A percentile compares a stretch with the other conserved stretches of the same genome.
These are phyloP conservation scores for Paragyromitra xinjiangensis DNA, from an alignment of 495 filamentous ascomycete species.

Conservation along the genomic window DNA sequence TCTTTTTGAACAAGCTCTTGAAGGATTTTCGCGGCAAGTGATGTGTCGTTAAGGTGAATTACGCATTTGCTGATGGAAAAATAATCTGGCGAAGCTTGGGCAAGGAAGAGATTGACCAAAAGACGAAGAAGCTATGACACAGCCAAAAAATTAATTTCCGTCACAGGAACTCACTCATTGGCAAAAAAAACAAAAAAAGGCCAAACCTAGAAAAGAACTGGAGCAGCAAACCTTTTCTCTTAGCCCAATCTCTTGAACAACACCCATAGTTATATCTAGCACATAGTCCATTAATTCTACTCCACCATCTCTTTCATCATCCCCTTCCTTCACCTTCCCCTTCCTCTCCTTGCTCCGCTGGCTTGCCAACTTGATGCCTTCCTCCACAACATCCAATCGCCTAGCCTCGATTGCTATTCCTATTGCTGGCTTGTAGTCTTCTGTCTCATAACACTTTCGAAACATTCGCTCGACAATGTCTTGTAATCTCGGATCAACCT, in stretches of 20 bases:
- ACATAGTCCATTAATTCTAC: constrained; percentile 98
- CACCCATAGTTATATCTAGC: constrained; percentile 93
- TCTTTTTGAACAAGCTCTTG: constrained; percentile 81
- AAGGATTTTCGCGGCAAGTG: constrained; percentile 88
- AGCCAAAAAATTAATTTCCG: constrained; percentile 30
- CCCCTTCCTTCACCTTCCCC: constrained; percentile 63
- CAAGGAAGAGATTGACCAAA: constrained; percentile 50
- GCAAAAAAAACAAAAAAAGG: not conserved
- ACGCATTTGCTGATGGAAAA: constrained; percentile 99
- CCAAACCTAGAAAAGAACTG: not conserved
- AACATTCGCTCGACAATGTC: constrained; percentile 86
- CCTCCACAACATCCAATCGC: constrained; percentile 86
- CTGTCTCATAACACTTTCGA: constrained; percentile 84
- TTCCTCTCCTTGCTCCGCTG: constrained; percentile 81
- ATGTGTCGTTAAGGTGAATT: constrained; percentile 91
- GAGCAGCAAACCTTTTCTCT: constrained; percentile 71
- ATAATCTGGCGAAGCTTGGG: constrained; percentile 81
- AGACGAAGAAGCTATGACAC: constrained; percentile 42
- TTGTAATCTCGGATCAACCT: constrained; percentile 66
- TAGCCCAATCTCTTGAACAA: constrained; percentile 91
- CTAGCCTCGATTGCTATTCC: constrained; percentile 97
- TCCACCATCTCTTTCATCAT: constrained; percentile 66
- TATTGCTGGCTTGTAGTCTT: constrained; percentile 95
- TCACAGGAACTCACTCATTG: constrained; percentile 42
- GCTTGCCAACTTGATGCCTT: constrained; percentile 79